Base-by-base conservation (phyloP, 768 basidiomycete species). In the Psilocybe cyanescens region DNA sequence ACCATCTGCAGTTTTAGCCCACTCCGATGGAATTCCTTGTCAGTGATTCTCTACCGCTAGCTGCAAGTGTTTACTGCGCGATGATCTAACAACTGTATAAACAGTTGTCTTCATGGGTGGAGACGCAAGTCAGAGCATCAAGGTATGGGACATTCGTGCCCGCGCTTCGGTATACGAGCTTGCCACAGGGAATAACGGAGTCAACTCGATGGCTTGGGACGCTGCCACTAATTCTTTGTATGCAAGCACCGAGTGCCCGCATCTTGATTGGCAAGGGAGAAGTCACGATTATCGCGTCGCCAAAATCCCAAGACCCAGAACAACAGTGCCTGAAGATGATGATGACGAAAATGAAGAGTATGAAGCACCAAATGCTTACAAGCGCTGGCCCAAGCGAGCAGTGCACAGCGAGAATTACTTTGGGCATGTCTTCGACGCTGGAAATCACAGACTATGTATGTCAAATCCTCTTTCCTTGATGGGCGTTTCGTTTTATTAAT, bases 141-240 rank as follows among this genome's bases (percentile, higher is more conserved):
- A 74, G 45, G n/a, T 80, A 33, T 82, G 79, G 79, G 80, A 83
- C 57, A 54, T 80, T 11, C 77, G 80, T 37, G 74, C 76, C 0
- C 68, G 65, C 12, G 64, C 63, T 12, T 51, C 68, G 4, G 69
- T 80, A 1, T 82, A 81, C 62, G 79, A 82, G 56, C 71, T 82
- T 16, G 70, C 78, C 1, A 80, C 79, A 3, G 81, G 81, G 4
- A 83, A 82, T 63, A 83, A 81, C 60, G 33, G 56, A 2, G 80
- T 82, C 0, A 48, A 48, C 0, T 63, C 63, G 5, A 64, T 82
- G 59, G 71, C 68, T 1, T 81, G 78, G 79, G 76, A 77, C 52
- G 60, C 31, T 12, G 54, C 31, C 4, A 65, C 59, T 33, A 69
- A 70, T 17, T 57, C 71, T 4, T 68, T 81, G 5, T 79, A 73